Evolutionary conservation across 1,284 basidiomycete species (phyloP).

Genomic region (Ganoderma sinense): DNA sequence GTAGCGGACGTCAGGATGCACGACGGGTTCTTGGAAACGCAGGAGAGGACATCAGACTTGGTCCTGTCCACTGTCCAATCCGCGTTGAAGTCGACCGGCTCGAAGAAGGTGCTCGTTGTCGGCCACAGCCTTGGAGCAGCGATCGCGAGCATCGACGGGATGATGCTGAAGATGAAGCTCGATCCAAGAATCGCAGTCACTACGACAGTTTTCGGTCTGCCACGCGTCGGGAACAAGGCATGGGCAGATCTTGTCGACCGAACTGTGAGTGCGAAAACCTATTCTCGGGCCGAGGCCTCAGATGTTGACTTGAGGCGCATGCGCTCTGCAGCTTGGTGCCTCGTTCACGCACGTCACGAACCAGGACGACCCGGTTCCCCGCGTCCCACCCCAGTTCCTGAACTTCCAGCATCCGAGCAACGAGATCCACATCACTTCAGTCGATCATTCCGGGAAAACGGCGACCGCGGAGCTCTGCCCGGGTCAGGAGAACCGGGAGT

Average conservation of each 20-base stretch:
- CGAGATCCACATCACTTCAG: constrained; percentile 46
- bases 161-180: constrained; percentile 49
- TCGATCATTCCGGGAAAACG: constrained; percentile 34
- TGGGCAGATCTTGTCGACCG: constrained; percentile 55
- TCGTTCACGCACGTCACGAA: constrained; percentile 44
- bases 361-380: constrained; percentile 45
- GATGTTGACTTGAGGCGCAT: neutral
- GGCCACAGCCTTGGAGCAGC: constrained; percentile 49
- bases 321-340: constrained; percentile 21
- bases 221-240: constrained; percentile 50
- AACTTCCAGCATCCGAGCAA: constrained; percentile 44
- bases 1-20: constrained; percentile 46
- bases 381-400: constrained; percentile 42
- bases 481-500: constrained; percentile 41
- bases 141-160: constrained; percentile 51
- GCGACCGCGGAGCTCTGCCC: constrained; percentile 36
- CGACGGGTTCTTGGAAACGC: constrained; percentile 53
- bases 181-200: constrained; percentile 20
- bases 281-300: neutral
- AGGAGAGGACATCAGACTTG: constrained; percentile 49
- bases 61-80: constrained; percentile 47
- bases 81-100: constrained; percentile 43
- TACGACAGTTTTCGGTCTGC: constrained; percentile 34
- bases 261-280: constrained; percentile 31
- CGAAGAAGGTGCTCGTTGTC: constrained; percentile 48